Conservation (phyloP, 176 grass and related monocot genomes). For the Avena insularis region DNA sequence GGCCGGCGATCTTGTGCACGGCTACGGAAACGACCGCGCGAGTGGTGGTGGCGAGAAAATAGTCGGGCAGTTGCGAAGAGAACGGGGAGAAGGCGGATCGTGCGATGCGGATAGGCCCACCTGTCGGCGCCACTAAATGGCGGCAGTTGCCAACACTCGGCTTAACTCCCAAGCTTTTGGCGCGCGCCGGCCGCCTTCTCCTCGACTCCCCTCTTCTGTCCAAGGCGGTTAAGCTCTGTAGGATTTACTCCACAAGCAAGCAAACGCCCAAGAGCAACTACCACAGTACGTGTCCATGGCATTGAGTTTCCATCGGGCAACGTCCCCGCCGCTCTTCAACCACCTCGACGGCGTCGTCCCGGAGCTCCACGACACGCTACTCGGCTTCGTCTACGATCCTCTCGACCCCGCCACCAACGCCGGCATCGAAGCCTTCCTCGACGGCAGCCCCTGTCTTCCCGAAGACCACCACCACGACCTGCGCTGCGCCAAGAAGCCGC, state of each 20-base stretch:
- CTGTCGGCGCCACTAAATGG: background rate
- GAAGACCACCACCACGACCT: background rate
- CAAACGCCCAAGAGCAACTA: background rate
- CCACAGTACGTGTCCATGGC: constrained; percentile 39
- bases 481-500: constrained; percentile 37
- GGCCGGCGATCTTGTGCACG: too few relatives aligned
- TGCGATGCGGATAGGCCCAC: constrained; percentile 1
- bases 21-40: too few relatives aligned
- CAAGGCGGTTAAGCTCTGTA: constrained; percentile 30
- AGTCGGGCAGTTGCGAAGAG: background rate
- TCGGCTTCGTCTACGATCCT: constrained; percentile 67
- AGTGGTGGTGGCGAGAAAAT: background rate
- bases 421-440: constrained; percentile 51
- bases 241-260: background rate
- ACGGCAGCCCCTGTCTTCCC: background rate
- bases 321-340: constrained; percentile 14
- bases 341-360: constrained; percentile 38
- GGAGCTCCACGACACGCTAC: constrained; percentile 62
- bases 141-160: background rate
- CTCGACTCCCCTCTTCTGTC: background rate
- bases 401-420: background rate
- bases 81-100: background rate
- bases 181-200: background rate
- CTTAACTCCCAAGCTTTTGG: background rate
- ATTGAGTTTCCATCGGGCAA: constrained; percentile 41